Conservation (phyloP, 371 early-diverging fungal species). For the Funneliformis caledonium region DNA sequence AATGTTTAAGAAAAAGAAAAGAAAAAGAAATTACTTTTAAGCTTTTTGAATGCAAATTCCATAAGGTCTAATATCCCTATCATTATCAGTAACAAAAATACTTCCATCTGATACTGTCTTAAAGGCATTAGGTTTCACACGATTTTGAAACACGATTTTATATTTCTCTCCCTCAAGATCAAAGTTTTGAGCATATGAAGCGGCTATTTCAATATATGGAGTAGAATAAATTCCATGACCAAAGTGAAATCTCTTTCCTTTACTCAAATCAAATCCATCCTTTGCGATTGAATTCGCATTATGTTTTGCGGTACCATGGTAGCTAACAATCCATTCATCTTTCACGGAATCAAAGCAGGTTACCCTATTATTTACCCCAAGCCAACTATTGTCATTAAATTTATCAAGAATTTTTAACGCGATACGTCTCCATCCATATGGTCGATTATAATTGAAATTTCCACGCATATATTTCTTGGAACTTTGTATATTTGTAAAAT, state of each 20-base stretch:
- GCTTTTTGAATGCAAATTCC: too few relatives aligned
- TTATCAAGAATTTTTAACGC: slow-evolving; percentile 22
- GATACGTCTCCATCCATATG: slow-evolving; percentile 32
- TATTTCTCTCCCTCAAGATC: background rate
- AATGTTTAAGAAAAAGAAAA: too few relatives aligned
- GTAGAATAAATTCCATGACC: slow-evolving; percentile 22
- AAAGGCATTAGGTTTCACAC: slow-evolving; percentile 17
- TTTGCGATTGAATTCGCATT: slow-evolving; percentile 7
- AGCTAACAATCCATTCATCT: slow-evolving; percentile 26
- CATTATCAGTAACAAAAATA: too few relatives aligned
- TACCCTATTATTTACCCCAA: background rate
- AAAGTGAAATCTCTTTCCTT: background rate
- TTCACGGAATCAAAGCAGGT: background rate
- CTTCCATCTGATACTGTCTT: too few relatives aligned
- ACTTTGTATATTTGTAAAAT: slow-evolving; percentile 17
- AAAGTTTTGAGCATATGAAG: slow-evolving; percentile 20
- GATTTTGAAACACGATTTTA: slow-evolving; percentile 23
- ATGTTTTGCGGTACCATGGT: slow-evolving; percentile 17
- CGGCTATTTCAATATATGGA: slow-evolving; percentile 18
- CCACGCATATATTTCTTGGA: slow-evolving; percentile 18
- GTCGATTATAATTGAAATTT: slow-evolving; percentile 9
- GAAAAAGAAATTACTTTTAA: background rate
- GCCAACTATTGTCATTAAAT: slow-evolving; percentile 27
- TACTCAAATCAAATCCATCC: background rate
- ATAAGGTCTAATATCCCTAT: too few relatives aligned